Base-by-base conservation (phyloP, 2,329 filamentous ascomycete genomes). In the Pseudocercospora musae region DNA sequence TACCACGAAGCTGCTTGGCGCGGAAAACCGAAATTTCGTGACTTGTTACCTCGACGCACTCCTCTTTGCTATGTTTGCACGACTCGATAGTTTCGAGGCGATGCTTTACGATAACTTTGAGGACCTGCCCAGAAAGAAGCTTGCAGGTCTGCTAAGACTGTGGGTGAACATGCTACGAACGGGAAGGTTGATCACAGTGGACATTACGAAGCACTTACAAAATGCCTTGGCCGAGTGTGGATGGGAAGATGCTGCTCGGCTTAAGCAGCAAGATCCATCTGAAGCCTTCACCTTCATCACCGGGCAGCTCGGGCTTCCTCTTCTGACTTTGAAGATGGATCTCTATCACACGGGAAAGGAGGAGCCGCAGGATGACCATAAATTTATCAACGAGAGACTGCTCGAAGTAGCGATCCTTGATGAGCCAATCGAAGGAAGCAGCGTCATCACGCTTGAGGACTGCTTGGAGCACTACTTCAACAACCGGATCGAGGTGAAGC, bases 221-320 rank as follows among this genome's bases (percentile, higher is more conserved):
- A 86, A 94, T 44, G 83, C 92, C 9, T 77, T 98, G 42, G 88
- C 89, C 18, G 89, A 88, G 58, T 97, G 93, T 74, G 95, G 94
- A 3, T 98, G 95, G 95, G 79, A 84, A 68, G 92, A 96, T 62
- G 93, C 93, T 52, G 84, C 85, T 21, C 78, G 85, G 61, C 74
- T 91, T n/a, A 85, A 88, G 69, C 95, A 98, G 73, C 95, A 99
- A 77, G 95, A 99, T 76, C 91, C 92, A 0, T 97, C 95, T 0
- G 95, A 99, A 77, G 93, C 93, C 0, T 98, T 98, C 74, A 91
- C 89, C 0, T 97, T 97, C 74, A 92, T 99, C 66, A 96, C 94
- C 0, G 93, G 92, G 68, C 92, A 89, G 21, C 83, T 99, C 20
- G 89, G 96, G 70, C 78, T 98, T 15, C 95, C 95, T 6, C 82